Evolutionary conservation across 208 protist genomes (phyloP), one percentile per base, ranked within the genome.

Genomic region (Wallacemonas sp.): DNA sequence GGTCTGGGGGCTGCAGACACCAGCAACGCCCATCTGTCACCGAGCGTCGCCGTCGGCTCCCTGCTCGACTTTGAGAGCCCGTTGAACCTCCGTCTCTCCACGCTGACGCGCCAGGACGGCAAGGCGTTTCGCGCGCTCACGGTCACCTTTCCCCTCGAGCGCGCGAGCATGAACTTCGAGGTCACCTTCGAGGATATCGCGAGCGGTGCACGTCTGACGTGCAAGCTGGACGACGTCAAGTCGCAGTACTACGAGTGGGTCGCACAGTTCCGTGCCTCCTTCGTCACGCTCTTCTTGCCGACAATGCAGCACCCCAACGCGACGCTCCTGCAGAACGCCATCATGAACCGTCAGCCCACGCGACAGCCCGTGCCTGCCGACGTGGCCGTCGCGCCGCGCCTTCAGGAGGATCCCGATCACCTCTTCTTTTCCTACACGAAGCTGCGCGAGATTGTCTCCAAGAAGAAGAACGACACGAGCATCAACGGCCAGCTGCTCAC

Each of bases 121-220:
- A 93, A 92, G 70, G 82, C 90, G 21, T 93, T 96, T 41, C 87
- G 90, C 43, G 78, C 85, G 3, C 81, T 96, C 52, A 82, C 85
- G 12, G 90, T 90, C 9, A 72, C 76, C 56, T 76, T 91, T 62
- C 80, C 82, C 0, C 56, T 83, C 23, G 65, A 80, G 11, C 87
- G 87, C 0, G 60, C 55, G 1, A 75, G 68, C 21, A 74, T 90
- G 70, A 90, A 92, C 64, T 93, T 93, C 69, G 49, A 79, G 14
- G 33, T 96, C 55, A 81, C 76, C 46, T 94, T 96, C 55, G 85
- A 89, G 67, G 90, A 96, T 70, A 82, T 96, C 64, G 90, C 85
- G 21, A 93, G 85, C 41, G 76, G 78, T 9, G 69, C 83, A 11
- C 77, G 65, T 8, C 74, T 96, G 12, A 70, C 78, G 47, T 94